These are phyloP conservation scores for Aspergillus carlsbadensis DNA, from an alignment of 495 filamentous ascomycete species.

Conservation along the genomic window DNA sequence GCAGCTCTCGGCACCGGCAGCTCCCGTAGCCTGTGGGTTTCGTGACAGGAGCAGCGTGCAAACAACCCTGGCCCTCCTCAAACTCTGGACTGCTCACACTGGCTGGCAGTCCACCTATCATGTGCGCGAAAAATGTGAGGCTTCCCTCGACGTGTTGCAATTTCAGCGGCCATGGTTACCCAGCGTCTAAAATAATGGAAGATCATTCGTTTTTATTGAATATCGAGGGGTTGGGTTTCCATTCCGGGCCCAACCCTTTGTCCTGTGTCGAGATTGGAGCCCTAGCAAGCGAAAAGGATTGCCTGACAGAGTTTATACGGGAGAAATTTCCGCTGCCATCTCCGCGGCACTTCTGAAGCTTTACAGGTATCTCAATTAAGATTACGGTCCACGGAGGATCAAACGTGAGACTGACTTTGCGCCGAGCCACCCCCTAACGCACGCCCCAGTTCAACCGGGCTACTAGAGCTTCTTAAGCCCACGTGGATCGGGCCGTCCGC, in stretches of 20 bases:
- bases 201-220: constrained; percentile 1
- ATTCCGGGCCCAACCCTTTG: neutral
- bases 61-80: neutral
- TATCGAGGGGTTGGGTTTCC: neutral
- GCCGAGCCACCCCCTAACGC: neutral
- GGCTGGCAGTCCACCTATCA: neutral
- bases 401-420: neutral
- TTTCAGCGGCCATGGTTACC: neutral
- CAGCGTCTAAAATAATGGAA: neutral
- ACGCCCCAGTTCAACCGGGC: too few relatives aligned
- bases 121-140: neutral
- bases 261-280: too few relatives aligned
- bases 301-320: neutral
- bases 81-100: neutral
- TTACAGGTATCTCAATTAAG: neutral
- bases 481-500: neutral
- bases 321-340: neutral
- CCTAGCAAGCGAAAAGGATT: neutral
- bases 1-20: neutral
- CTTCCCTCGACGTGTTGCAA: constrained; percentile 1
- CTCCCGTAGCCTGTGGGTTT: neutral
- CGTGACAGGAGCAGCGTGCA: neutral
- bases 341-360: neutral
- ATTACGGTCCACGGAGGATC: neutral
- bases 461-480: neutral